Evolutionary conservation across 441 rosid genomes (phyloP).

Genomic region (Populus hybrid): DNA sequence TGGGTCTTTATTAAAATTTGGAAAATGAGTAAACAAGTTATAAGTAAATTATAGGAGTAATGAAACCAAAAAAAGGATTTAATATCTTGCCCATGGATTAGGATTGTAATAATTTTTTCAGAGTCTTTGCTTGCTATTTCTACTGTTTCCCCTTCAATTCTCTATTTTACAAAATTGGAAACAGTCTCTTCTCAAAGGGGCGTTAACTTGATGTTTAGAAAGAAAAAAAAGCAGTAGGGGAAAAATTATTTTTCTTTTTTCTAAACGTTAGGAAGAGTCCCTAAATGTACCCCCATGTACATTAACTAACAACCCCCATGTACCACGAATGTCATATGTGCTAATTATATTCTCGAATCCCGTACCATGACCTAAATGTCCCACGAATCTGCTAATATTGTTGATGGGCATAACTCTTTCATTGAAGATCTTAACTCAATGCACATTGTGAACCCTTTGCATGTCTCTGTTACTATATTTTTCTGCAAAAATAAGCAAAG

Average conservation of each 20-base stretch:
- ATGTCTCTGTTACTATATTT: background rate
- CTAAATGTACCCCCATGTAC: background rate
- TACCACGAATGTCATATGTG: background rate
- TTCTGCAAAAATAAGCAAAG: background rate
- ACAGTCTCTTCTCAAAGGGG: no score
- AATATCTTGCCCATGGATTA: background rate
- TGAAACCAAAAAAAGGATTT: background rate
- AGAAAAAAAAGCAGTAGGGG: no score
- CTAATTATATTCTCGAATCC: background rate
- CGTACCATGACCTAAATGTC: background rate
- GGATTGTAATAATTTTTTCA: background rate
- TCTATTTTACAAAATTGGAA: no score
- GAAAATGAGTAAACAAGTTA: background rate
- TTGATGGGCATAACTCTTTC: background rate
- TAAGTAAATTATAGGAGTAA: background rate
- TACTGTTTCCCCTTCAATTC: no score
- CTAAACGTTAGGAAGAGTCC: background rate
- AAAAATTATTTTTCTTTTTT: background rate
- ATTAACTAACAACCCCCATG: background rate
- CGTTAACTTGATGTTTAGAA: no score
- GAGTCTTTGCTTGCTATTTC: no score
- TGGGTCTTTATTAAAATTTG: background rate
- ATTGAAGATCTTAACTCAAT: background rate
- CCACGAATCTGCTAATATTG: background rate
- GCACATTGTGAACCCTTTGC: background rate